Evolutionary conservation across 345 rosid genomes (phyloP), one percentile per base, ranked within the genome.

Genomic region (Carallia brachiata): DNA sequence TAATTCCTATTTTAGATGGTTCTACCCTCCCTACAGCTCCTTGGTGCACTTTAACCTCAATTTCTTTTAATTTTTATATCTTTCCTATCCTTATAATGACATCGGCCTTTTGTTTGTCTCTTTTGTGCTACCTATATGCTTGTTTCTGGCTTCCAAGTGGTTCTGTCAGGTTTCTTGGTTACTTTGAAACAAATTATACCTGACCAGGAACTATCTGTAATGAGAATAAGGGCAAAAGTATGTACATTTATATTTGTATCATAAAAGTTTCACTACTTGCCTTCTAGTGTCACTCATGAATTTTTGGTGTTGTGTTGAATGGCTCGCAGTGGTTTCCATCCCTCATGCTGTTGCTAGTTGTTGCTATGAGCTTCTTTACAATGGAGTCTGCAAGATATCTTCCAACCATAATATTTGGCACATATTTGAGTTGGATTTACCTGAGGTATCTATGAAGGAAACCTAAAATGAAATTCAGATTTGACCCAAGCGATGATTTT

Each of bases 401-500:
- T 80, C 99, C 99, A 44, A 86, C 92, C 62, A 75, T 92, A 66
- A 86, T 92, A 82, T 89, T 92, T 73, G 99, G 98, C 61, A 89
- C 97, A 63, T 92, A 96, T 75, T 78, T 77, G 74, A 89, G 98
- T 68, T 96, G 99, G 98, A 75, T 92, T 76, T 96, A 92, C 86
- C 89, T 92, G 67, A 89, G 99, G 77, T 92, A 90, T 79, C 71
- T 85, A 27, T 98, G 90, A 79, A 88, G 79, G 82, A 92, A 85
- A 75, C 91, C 94, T 63, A 92, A 92, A 82, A 85, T 91, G 32
- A 96, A 89, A 80, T 84, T 86, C 61, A 88, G 86, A 83, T 98
- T 98, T 55, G 98, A 96, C 74, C 96, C 96, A 37, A 92, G 89
- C 75, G 96, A 90, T 70, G 99, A 96, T 75, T 96, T 96, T 81